Base-by-base conservation (phyloP, 2,329 filamentous ascomycete species). In the Sarocladiaceae sp. region DNA sequence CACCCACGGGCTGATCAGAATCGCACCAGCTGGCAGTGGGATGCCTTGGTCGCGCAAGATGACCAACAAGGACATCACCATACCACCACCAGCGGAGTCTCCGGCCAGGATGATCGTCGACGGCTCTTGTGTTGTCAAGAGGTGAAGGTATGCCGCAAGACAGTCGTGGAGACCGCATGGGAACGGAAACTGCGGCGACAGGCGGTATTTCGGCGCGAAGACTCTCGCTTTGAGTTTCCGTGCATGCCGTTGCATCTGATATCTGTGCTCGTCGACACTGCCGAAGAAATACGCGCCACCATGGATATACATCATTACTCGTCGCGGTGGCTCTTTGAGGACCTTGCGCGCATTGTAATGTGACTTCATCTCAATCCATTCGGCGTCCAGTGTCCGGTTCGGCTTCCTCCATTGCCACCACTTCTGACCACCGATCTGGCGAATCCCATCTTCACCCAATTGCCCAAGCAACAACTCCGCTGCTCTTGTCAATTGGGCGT, bases 271-370 rank as follows among this genome's bases (percentile, higher is more conserved):
- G 64, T 97, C 92, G 33, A 97, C 86, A 60, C 90, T 95, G 13
- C 94, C 93, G 66, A 99, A 97, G 71, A 86, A 99, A 70, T 96
- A 97, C 18, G 88, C 93, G 6, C 93, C 93, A 13, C 94, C 94
- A 64, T 97, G 94, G 20, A 97, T 77, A 69, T 97, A 97, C 22
- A 99, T 74, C 82, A 97, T 96, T 53, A 96, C 84, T 50, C 91
- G 83, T 59, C 84, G 84, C 17, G 81, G 80, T 20, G 37, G 18
- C 18, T 78, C 76, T 47, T 82, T 80, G 1, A 72, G 71, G 62
- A 80, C 81, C 65, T 84, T 86, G 53, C 90, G 82, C 63, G 87
- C 84, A 55, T 86, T 76, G 25, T 64, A 64, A 66, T 97, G 87
- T 50, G 83, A 78, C 58, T 83, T 85, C 92, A 97, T 97, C 76